phyloP scores from a whole-genome alignment of 2,329 filamentous ascomycete genomes.

The Zasmidium angulare region DNA sequence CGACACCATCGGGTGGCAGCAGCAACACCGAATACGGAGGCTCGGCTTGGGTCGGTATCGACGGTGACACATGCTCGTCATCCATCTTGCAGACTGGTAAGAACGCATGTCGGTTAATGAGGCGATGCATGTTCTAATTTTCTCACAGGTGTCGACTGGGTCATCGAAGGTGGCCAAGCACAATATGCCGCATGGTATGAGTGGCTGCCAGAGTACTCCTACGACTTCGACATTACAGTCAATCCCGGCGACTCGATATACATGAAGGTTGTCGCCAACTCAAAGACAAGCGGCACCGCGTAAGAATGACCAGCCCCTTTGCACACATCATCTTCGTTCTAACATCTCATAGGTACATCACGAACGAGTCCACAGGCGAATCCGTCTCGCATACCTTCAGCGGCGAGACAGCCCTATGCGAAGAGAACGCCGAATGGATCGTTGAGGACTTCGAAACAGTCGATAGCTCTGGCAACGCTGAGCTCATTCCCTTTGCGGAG shows the following conservation, averaged over 20 bases:
- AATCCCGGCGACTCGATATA: slow-evolving; percentile 48
- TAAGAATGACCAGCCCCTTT: neutral
- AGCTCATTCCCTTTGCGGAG: slow-evolving; percentile 48
- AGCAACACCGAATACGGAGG: slow-evolving; percentile 45
- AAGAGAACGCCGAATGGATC: slow-evolving; percentile 64
- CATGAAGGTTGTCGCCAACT: slow-evolving; percentile 42
- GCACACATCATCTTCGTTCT: neutral
- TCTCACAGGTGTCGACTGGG: slow-evolving; percentile 60
- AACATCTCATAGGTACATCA: slow-evolving; percentile 34
- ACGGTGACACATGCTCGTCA: slow-evolving; percentile 56
- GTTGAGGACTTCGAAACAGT: slow-evolving; percentile 55
- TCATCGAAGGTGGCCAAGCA: slow-evolving; percentile 43
- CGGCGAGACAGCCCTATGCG: slow-evolving; percentile 49
- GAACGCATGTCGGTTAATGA: neutral
- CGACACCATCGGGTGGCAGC: slow-evolving; percentile 39
- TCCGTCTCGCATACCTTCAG: slow-evolving; percentile 54
- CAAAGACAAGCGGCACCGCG: slow-evolving; percentile 44
- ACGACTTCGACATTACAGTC: slow-evolving; percentile 52
- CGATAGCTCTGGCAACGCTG: slow-evolving; percentile 5
- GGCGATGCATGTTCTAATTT: slow-evolving; percentile 35
- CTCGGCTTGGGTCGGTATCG: slow-evolving; percentile 62
- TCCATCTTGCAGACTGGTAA: slow-evolving; percentile 31
- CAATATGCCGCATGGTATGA: slow-evolving; percentile 61
- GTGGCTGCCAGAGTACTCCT: slow-evolving; percentile 59
- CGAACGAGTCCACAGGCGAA: slow-evolving; percentile 55